A percentile compares a stretch with the other conserved stretches of the same genome.
These are phyloP conservation scores for Colletotrichum aenigma DNA, from an alignment of 2,329 filamentous ascomycete genomes.

Conservation along the genomic window DNA sequence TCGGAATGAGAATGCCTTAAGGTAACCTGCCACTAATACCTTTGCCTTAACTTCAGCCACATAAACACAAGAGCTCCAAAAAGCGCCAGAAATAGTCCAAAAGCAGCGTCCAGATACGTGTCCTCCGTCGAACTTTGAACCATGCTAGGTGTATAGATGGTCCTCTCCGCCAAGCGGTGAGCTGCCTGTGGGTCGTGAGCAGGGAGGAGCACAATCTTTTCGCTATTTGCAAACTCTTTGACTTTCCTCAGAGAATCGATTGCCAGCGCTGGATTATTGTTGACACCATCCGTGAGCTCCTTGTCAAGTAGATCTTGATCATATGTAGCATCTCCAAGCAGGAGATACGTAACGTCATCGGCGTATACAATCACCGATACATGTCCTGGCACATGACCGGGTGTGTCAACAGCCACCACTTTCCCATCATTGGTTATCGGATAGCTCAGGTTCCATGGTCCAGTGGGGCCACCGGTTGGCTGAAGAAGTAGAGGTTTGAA, in stretches of 20 bases:
- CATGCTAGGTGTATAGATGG: not conserved
- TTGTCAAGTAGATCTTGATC: not conserved
- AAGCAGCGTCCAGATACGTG: accelerated
- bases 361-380: not conserved
- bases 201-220: not conserved
- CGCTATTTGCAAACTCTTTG: not conserved
- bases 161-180: not conserved
- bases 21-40: not conserved
- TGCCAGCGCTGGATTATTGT: not conserved
- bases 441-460: not conserved
- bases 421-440: not conserved
- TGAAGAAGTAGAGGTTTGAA: not conserved
- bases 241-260: not conserved
- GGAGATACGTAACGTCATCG: not conserved
- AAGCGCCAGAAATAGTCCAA: not conserved
- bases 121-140: not conserved
- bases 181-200: not conserved
- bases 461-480: not conserved
- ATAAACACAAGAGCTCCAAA: not conserved
- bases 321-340: not conserved
- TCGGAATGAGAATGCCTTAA: not conserved
- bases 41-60: not conserved
- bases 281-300: not conserved
- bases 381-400: not conserved
- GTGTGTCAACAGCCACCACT: not conserved